These are phyloP conservation scores for Phytomonas francai DNA, from an alignment of 208 protist genomes.

Conservation along the genomic window DNA sequence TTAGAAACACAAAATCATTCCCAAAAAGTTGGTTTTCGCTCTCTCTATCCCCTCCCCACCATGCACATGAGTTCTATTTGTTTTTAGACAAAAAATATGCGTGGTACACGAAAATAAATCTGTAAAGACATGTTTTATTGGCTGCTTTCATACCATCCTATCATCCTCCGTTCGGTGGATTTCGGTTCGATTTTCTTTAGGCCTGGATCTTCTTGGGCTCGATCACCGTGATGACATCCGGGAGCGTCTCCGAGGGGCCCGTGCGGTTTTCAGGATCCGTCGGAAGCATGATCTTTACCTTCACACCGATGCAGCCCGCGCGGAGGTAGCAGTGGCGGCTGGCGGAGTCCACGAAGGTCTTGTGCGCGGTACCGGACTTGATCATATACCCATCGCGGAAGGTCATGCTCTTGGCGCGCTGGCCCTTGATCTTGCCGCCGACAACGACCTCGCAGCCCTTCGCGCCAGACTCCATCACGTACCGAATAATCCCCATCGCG, in stretches of 20 bases:
- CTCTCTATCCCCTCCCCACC: no score
- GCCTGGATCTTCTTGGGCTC: slow-evolving; percentile 54
- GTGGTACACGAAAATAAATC: no score
- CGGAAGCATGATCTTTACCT: slow-evolving; percentile 99
- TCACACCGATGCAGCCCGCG: slow-evolving; percentile 97
- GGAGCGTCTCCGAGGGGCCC: slow-evolving; percentile 48
- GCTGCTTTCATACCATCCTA: no score
- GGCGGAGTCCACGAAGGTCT: slow-evolving; percentile 93
- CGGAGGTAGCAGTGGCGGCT: slow-evolving; percentile 96
- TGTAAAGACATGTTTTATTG: no score
- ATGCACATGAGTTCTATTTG: no score
- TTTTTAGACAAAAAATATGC: no score
- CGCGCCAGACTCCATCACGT: slow-evolving; percentile 98
- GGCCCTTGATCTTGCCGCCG: slow-evolving; percentile 98
- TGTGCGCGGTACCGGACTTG: slow-evolving; percentile 92
- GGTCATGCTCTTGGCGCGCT: slow-evolving; percentile 99
- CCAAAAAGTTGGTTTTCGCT: no score
- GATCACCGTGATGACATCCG: slow-evolving; percentile 76
- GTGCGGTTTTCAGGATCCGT: slow-evolving; percentile 62
- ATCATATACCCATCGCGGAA: slow-evolving; percentile 99
- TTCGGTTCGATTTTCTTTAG: slow-evolving; percentile 8
- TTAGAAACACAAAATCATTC: no score
- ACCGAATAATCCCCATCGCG: slow-evolving; percentile 98
- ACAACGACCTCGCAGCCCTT: slow-evolving; percentile 99
- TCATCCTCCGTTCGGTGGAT: no score